Conservation (phyloP, 129 eudicot genomes). For the Centella asiatica region DNA sequence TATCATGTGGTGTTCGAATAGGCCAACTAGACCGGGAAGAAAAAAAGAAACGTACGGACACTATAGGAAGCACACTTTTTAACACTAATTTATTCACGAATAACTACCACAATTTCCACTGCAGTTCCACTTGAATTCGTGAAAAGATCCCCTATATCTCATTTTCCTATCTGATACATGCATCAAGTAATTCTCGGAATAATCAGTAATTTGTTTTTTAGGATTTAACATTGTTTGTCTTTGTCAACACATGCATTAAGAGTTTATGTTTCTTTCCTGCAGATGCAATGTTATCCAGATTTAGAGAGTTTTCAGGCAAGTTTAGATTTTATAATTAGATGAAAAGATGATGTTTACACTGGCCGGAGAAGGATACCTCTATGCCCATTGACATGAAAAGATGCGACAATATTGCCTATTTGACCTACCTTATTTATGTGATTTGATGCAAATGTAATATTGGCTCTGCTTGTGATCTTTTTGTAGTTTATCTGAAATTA, state of each 20-base stretch:
- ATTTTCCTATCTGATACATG: no score
- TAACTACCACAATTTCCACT: no score
- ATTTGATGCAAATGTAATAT: background rate
- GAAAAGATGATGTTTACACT: background rate
- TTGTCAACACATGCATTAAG: background rate
- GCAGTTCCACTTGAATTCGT: background rate
- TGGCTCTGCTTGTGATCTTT: background rate
- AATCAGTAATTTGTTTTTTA: background rate
- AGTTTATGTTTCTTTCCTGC: background rate
- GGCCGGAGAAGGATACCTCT: background rate
- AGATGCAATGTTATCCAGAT: conserved; percentile 1
- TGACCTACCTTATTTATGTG: background rate
- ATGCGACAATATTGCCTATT: background rate
- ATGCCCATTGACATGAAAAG: background rate
- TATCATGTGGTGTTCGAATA: no score
- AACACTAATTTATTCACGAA: no score
- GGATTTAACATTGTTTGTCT: background rate
- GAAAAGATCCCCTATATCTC: background rate
- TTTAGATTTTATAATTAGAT: background rate
- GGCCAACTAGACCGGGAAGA: background rate
- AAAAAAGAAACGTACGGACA: no score
- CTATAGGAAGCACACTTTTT: no score
- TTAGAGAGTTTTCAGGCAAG: background rate
- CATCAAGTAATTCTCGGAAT: background rate
- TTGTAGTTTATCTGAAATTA: no score